Base-by-base conservation (phyloP, 2,329 filamentous ascomycete genomes). In the Myriosclerotinia scirpicola region DNA sequence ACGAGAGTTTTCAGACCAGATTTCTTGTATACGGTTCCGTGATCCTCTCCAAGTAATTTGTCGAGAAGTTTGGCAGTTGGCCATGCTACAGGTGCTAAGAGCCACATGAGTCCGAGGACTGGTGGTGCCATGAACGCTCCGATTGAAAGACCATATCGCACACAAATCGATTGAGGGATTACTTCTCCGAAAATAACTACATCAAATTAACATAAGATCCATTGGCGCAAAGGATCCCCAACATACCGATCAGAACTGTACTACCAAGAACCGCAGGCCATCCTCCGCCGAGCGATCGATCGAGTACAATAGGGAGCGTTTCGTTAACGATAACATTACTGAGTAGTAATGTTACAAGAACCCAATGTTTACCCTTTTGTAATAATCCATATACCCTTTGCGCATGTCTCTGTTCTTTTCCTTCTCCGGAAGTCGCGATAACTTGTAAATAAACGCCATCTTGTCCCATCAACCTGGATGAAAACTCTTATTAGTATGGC, bases 241-340 rank as follows among this genome's bases (percentile, higher is more conserved):
- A 46, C 85, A 72, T 86, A 96, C 93, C 93, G 79, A 99, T 98
- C 69, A 98, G 81, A 17, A 96, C 86, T 1, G 95, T 99, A 81
- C 92, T 96, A 74, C 93, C 93, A 63, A 98, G 84, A 30, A 98
- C 92, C 69, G 95, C 95, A 69, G 94, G 93, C 82, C 96, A 93
- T 70, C 95, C 95, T 71, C 95, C 95, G 40, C 95, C 95, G 22
- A 99, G 85, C 66, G 93, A 97, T 66, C 95, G 85, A 79, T 99
- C 95, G 62, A 99, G 85, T 14, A 99, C 92, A 69, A 99, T 97
- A 38, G 95, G 95, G 17, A 97, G 83, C 2, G 94, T 96, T 80
- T 98, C 95, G 78, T 99, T 98, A 71, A 96, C 96, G 74, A 99
- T 96, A 76, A 99, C 95, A 78, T 99, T 99, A 78, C 93, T 93